Evolutionary conservation across 768 basidiomycete species (phyloP).

Genomic region (Psilocybe cubensis): DNA sequence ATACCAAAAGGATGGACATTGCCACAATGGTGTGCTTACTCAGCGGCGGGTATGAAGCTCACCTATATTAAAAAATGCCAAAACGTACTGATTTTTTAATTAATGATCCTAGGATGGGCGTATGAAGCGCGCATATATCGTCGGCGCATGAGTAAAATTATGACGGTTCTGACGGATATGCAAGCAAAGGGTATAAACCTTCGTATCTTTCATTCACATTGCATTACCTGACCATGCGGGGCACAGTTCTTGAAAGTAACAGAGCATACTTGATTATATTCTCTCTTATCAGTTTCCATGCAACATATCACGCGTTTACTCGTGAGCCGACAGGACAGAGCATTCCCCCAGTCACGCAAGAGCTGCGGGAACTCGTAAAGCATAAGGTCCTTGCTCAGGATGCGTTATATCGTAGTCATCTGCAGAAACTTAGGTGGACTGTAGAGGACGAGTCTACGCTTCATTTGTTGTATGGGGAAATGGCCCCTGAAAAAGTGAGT

Average conservation of each 20-base stretch:
- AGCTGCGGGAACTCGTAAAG: constrained; percentile 5
- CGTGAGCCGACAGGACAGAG: neutral
- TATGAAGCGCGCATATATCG: constrained; percentile 25
- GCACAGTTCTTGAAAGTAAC: constrained; percentile 6
- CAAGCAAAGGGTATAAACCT: constrained; percentile 15
- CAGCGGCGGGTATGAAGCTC: constrained; percentile 20
- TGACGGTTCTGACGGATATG: constrained; percentile 16
- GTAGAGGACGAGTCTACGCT: constrained; percentile 6
- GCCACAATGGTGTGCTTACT: constrained; percentile 26
- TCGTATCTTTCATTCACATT: too few relatives aligned
- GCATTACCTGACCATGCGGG: neutral
- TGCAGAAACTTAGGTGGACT: neutral
- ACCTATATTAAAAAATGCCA: neutral
- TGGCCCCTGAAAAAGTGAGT: constrained; percentile 2
- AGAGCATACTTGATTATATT: neutral
- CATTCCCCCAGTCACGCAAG: neutral
- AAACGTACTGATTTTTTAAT: neutral
- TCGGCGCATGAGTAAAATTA: constrained; percentile 19
- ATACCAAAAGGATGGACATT: constrained; percentile 24
- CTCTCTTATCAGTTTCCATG: neutral
- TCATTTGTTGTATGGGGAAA: neutral
- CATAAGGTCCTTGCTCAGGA: constrained; percentile 3
- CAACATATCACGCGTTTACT: constrained; percentile 1
- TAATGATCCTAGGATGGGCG: constrained; percentile 16
- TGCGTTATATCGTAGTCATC: neutral